phyloP scores from a whole-genome alignment of 129 eudicot genomes.

The Solidago caesia region DNA sequence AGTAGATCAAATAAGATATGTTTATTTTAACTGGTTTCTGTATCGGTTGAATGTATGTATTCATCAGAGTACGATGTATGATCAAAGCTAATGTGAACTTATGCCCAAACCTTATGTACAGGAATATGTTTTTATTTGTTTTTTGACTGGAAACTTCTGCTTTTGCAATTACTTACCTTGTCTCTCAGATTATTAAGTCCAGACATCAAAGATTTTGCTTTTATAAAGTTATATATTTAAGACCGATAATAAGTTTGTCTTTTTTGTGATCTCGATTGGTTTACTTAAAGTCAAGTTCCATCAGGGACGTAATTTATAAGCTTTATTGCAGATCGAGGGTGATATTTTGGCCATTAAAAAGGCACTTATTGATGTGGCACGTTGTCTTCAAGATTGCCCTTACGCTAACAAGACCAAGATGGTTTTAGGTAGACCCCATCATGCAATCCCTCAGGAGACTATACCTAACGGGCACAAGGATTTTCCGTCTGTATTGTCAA shows the following conservation, averaged over 20 bases:
- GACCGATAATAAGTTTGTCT: neutral
- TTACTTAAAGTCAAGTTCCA: neutral
- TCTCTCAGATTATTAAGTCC: neutral
- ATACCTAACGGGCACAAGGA: conserved; percentile 32
- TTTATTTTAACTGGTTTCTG: neutral
- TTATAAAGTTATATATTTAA: too few relatives aligned
- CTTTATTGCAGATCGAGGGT: conserved; percentile 69
- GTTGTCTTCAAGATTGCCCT: conserved; percentile 72
- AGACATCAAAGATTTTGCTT: too few relatives aligned
- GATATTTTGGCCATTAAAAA: conserved; percentile 59
- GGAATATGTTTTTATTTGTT: conserved; percentile 2
- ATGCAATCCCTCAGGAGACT: conserved; percentile 33
- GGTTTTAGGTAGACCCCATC: conserved; percentile 34
- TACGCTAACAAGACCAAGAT: conserved; percentile 34
- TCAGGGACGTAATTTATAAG: conserved; percentile 8
- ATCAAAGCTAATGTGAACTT: neutral
- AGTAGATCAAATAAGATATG: neutral
- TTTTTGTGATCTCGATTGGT: neutral
- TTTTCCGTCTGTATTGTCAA: conserved; percentile 30
- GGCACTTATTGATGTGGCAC: conserved; percentile 68
- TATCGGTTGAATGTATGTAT: neutral
- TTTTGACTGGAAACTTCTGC: neutral
- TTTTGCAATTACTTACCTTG: neutral
- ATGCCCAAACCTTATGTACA: conserved; percentile 12
- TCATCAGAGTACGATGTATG: conserved; percentile 10